Percentiles rank a stretch among this genome's conserved stretches.
phyloP scores from a whole-genome alignment of 2,329 filamentous ascomycete genomes.

The Talaromyces verruculosus region DNA sequence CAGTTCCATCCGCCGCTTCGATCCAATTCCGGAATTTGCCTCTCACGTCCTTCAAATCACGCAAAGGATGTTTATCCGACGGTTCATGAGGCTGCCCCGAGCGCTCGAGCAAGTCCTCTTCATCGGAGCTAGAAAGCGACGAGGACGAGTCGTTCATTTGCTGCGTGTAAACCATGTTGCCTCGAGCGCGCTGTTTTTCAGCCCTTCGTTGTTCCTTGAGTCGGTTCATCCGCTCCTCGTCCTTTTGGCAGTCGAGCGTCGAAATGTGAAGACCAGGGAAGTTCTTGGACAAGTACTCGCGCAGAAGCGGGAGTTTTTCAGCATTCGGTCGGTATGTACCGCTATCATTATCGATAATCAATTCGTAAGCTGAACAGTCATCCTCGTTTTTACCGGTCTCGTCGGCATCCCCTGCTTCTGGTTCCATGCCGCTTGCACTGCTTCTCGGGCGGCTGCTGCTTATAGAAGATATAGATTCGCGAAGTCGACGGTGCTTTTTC shows the following conservation, averaged over 20 bases:
- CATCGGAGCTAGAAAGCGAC: conserved; percentile 56
- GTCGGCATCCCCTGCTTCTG: neutral
- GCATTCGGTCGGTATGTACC: conserved; percentile 90
- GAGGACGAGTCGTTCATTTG: conserved; percentile 40
- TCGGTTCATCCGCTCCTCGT: conserved; percentile 68
- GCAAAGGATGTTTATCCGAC: conserved; percentile 27
- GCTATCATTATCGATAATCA: conserved; percentile 92
- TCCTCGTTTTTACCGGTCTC: conserved; percentile 26
- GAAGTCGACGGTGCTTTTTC: conserved; percentile 46
- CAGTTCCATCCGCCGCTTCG: conserved; percentile 26
- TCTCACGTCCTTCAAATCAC: conserved; percentile 41
- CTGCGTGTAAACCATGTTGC: conserved; percentile 57
- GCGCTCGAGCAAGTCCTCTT: conserved; percentile 56
- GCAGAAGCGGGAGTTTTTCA: conserved; percentile 68
- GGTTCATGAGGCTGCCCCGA: conserved; percentile 27
- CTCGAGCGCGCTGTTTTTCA: conserved; percentile 65
- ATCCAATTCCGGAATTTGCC: conserved; percentile 40
- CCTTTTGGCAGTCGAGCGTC: conserved; percentile 69
- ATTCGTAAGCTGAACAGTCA: conserved; percentile 68
- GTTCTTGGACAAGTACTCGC: conserved; percentile 67
- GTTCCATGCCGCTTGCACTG: neutral
- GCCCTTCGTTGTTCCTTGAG: conserved; percentile 76
- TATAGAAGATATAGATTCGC: conserved; percentile 38
- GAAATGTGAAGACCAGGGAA: conserved; percentile 75
- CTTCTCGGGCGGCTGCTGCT: neutral